Evolutionary conservation across 495 filamentous ascomycete species (phyloP).

Genomic region (Rhizodiscina lignyota): DNA sequence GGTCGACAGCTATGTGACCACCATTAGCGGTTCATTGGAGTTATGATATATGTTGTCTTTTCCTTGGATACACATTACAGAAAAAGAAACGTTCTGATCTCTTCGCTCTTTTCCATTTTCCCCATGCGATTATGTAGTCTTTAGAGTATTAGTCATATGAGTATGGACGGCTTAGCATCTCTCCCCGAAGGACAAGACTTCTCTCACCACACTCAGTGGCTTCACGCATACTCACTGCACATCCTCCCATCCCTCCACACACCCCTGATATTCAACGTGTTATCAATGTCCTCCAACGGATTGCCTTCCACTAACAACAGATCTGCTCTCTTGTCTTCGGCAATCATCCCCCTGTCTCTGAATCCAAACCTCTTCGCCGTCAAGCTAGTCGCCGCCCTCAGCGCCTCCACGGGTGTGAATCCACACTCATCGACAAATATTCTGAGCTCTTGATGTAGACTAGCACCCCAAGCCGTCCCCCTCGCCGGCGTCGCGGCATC

Average conservation of each 20-base stretch:
- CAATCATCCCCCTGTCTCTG: slow-evolving; percentile 17
- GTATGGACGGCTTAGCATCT: too few relatives aligned
- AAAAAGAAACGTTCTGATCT: too few relatives aligned
- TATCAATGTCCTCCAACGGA: slow-evolving; percentile 20
- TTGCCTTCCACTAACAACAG: slow-evolving; percentile 20
- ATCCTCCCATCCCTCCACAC: slow-evolving; percentile 20
- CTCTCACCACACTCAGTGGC: too few relatives aligned
- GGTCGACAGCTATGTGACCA: too few relatives aligned
- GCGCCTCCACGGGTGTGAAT: slow-evolving; percentile 18
- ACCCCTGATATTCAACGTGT: slow-evolving; percentile 17
- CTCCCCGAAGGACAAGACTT: too few relatives aligned
- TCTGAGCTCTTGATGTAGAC: slow-evolving; percentile 19
- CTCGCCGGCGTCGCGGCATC: slow-evolving; percentile 19
- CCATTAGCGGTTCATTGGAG: too few relatives aligned
- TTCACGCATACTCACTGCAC: too few relatives aligned
- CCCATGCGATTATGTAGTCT: too few relatives aligned
- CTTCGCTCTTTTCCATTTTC: too few relatives aligned
- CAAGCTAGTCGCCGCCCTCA: slow-evolving; percentile 16
- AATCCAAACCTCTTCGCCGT: slow-evolving; percentile 18
- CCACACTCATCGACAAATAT: slow-evolving; percentile 19
- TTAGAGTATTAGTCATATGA: too few relatives aligned
- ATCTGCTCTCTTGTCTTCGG: slow-evolving; percentile 17
- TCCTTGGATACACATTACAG: too few relatives aligned
- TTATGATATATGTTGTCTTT: too few relatives aligned
- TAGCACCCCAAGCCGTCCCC: slow-evolving; percentile 20